Evolutionary conservation across 2,329 filamentous ascomycete species (phyloP).

Genomic region (Trichophyton rubrum): DNA sequence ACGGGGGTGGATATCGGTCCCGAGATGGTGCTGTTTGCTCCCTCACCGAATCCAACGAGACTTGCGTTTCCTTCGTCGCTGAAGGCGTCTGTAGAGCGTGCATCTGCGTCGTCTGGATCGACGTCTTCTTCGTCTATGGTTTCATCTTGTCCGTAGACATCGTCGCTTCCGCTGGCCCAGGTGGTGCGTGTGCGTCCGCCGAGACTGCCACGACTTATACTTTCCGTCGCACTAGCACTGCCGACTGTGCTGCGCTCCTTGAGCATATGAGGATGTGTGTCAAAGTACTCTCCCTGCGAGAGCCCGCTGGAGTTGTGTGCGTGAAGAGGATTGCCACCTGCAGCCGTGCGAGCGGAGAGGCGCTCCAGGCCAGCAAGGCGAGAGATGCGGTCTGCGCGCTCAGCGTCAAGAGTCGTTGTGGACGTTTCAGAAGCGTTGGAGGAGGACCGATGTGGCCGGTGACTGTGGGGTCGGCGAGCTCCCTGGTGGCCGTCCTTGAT

Average conservation of each 20-base stretch:
- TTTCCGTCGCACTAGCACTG: constrained; percentile 70
- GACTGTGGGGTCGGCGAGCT: constrained; percentile 50
- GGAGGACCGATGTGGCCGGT: constrained; percentile 43
- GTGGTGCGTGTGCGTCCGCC: constrained; percentile 46
- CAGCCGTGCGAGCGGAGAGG: constrained; percentile 58
- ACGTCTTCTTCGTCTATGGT: constrained; percentile 49
- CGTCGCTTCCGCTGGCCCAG: constrained; percentile 54
- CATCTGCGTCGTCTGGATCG: constrained; percentile 59
- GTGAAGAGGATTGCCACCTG: constrained; percentile 10
- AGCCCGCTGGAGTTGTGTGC: constrained; percentile 16
- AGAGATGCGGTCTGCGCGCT: constrained; percentile 89
- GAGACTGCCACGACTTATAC: constrained; percentile 64
- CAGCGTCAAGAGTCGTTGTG: constrained; percentile 69
- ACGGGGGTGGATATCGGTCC: constrained; percentile 57
- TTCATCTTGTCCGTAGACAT: constrained; percentile 57
- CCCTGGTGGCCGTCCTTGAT: constrained; percentile 95
- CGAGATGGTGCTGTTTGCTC: constrained; percentile 71
- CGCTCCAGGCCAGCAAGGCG: constrained; percentile 84
- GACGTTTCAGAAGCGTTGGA: constrained; percentile 47
- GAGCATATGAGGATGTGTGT: constrained; percentile 41
- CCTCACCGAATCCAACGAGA: constrained; percentile 85
- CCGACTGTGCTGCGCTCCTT: constrained; percentile 82
- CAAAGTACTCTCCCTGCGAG: constrained; percentile 56
- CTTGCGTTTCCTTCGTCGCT: constrained; percentile 75
- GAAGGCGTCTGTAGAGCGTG: constrained; percentile 59